Evolutionary conservation across 208 protist genomes (phyloP).

Genomic region (Trypanosoma boissoni): DNA sequence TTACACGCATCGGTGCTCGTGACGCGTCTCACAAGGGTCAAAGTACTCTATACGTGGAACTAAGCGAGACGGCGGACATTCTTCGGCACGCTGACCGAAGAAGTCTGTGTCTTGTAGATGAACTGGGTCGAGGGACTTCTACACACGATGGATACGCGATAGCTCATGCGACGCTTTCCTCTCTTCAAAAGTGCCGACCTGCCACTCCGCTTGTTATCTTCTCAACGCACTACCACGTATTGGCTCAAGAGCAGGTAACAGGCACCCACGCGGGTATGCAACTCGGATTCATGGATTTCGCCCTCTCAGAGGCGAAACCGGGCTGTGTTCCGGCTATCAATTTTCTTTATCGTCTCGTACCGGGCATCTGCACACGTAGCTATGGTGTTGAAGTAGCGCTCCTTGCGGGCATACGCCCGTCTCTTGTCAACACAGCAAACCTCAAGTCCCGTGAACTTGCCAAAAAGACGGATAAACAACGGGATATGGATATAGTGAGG

Average conservation of each 20-base stretch:
- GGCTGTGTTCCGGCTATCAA: slow-evolving; percentile 40
- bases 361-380: slow-evolving; percentile 81
- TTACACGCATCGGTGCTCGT: slow-evolving; percentile 96
- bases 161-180: slow-evolving; percentile 92
- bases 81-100: slow-evolving; percentile 84
- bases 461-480: slow-evolving; percentile 48
- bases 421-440: slow-evolving; percentile 53
- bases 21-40: slow-evolving; percentile 96
- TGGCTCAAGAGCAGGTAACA: slow-evolving; percentile 80
- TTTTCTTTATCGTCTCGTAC: slow-evolving; percentile 88
- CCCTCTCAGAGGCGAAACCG: slow-evolving; percentile 30
- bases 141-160: slow-evolving; percentile 98
- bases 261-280: slow-evolving; percentile 32
- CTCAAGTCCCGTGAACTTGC: slow-evolving; percentile 62
- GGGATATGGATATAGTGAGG: slow-evolving; percentile 40
- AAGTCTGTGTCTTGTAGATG: slow-evolving; percentile 98
- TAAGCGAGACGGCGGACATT: slow-evolving; percentile 90
- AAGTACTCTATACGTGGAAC: slow-evolving; percentile 98
- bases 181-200: slow-evolving; percentile 47
- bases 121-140: slow-evolving; percentile 96
- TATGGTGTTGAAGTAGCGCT: slow-evolving; percentile 92
- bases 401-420: slow-evolving; percentile 75
- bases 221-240: slow-evolving; percentile 97
- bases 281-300: slow-evolving; percentile 88
- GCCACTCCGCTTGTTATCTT: slow-evolving; percentile 89